Base-by-base conservation (phyloP, 345 rosid species). In the Litchi chinensis region DNA sequence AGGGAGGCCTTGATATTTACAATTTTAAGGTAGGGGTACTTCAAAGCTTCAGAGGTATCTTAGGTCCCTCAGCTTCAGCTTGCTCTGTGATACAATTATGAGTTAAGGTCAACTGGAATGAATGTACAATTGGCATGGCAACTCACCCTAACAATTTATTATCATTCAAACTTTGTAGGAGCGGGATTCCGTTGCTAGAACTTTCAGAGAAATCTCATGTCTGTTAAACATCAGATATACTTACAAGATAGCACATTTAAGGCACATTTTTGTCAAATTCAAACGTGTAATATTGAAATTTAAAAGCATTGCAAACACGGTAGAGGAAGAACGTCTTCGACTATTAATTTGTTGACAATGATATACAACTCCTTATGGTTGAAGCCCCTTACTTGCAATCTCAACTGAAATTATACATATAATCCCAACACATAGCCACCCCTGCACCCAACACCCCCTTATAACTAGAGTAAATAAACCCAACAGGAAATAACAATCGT, bases 401-500 rank as follows among this genome's bases (percentile, higher is more conserved):
- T 60, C 10, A 63, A 62, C 8, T 10, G 41, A 63, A 43, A 62
- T 63, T 63, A 74, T 62, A 74, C 70, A 43, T 11, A 73, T 22
- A 62, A 43, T 4, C 24, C 56, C 24, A 43, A 10, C 37, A 52
- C 41, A 57, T 18, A 19, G 63, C 66, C 50, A 32, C 22, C 44
- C 50, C 46, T 15, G 52, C 52, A 46, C 52, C 52, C 12, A 10
- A 16, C 37, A 32, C 15, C 75, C 44, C 65, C 10, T 70, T 19
- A 10, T 5, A 57, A 19, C 26, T 65, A 73, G 40, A 59, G 8
- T 32, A 32, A 73, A 39, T 12, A 57, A 57, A 26, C 60, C 40
- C 54, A 76, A 46, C 66, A 74, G 46, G 62, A 68, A 24, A 60
- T 24, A 72, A 66, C 59, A 59, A 32, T 71, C 79, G 54, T 3